These are phyloP conservation scores for Dipsacomyces acuminosporus DNA, from an alignment of 371 early-diverging fungal species.

Conservation along the genomic window DNA sequence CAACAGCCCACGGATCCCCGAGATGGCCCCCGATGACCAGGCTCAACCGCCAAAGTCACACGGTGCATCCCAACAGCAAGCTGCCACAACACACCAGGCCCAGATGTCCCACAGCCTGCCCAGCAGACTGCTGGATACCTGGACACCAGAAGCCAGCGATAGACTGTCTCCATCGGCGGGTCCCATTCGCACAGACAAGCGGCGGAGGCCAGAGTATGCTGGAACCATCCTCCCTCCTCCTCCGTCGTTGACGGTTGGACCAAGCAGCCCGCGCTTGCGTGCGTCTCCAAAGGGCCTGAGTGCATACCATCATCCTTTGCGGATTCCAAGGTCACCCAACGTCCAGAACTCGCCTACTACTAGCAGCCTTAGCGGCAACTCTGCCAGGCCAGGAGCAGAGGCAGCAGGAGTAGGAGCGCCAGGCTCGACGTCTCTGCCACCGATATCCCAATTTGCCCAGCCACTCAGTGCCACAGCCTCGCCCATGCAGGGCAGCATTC, in stretches of 20 bases:
- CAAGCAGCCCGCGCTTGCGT: background rate
- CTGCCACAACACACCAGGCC: slow-evolving; percentile 4
- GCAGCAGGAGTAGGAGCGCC: background rate
- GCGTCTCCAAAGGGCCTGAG: background rate
- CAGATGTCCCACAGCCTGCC: slow-evolving; percentile 35
- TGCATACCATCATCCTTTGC: slow-evolving; percentile 3
- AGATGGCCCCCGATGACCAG: background rate
- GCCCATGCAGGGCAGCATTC: slow-evolving; percentile 18
- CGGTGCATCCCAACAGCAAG: background rate
- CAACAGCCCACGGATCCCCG: slow-evolving; percentile 14
- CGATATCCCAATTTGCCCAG: slow-evolving; percentile 29
- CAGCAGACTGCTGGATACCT: slow-evolving; percentile 5
- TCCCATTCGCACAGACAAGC: too few species aligned
- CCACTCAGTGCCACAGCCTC: slow-evolving; percentile 2
- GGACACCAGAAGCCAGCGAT: too few species aligned
- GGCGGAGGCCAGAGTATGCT: slow-evolving; percentile 6
- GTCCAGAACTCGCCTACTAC: slow-evolving; percentile 15
- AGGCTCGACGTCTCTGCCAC: slow-evolving; percentile 6
- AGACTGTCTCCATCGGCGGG: too few species aligned
- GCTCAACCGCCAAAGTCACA: background rate
- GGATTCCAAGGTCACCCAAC: slow-evolving; percentile 19
- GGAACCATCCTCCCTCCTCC: background rate
- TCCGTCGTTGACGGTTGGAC: background rate
- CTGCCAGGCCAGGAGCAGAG: too few species aligned
- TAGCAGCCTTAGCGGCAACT: background rate